Evolutionary conservation across 305 asterid species (phyloP).

Genomic region (Caryopteris hybrid): DNA sequence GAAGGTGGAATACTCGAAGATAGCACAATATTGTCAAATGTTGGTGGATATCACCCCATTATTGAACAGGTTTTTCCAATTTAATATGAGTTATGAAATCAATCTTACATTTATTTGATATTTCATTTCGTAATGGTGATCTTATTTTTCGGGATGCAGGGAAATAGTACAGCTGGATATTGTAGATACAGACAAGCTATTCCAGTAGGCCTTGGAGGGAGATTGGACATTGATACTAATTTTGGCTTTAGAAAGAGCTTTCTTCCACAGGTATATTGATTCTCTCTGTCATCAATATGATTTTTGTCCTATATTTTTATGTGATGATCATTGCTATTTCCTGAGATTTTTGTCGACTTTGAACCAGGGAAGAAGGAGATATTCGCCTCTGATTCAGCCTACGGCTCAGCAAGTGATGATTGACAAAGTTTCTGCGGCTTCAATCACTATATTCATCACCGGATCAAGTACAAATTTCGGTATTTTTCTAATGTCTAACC

Average conservation of each 20-base stretch:
- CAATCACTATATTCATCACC: conserved; percentile 52
- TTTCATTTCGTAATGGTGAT: neutral
- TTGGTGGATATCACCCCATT: conserved; percentile 86
- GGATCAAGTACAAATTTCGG: conserved; percentile 70
- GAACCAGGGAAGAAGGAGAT: conserved; percentile 63
- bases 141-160: conserved; percentile 29
- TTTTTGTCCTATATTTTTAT: too few relatives aligned
- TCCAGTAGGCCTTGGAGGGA: conserved; percentile 72
- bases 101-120: neutral
- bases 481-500: conserved; percentile 64
- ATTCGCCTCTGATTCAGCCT: conserved; percentile 68
- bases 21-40: conserved; percentile 60
- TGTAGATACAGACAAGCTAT: conserved; percentile 88
- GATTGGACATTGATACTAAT: conserved; percentile 61
- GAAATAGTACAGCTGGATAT: conserved; percentile 64
- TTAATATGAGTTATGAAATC: too few relatives aligned
- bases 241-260: conserved; percentile 67
- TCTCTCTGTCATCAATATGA: too few relatives aligned
- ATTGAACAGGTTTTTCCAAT: conserved; percentile 64
- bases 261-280: conserved; percentile 92
- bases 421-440: conserved; percentile 60
- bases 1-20: conserved; percentile 78
- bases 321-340: neutral
- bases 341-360: neutral
- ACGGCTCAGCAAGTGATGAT: conserved; percentile 75